Evolutionary conservation across 2,329 filamentous ascomycete species (phyloP).

Genomic region (Trichophyton rubrum): DNA sequence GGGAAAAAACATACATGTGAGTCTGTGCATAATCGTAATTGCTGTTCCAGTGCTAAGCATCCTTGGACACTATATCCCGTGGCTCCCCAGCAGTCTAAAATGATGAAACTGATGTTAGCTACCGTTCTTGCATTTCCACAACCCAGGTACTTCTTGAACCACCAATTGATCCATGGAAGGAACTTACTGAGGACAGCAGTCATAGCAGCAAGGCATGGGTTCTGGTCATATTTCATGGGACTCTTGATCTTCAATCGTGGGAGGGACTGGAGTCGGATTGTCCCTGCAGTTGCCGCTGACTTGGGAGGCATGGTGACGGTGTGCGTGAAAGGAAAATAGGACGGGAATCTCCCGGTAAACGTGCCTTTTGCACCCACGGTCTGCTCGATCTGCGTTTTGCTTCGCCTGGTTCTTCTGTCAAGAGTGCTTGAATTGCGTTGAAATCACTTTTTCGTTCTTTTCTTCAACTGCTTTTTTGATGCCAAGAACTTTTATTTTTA

Average conservation of each 20-base stretch:
- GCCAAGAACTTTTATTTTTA: neutral
- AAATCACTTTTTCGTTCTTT: neutral
- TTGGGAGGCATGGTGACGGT: constrained; percentile 30
- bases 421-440: neutral
- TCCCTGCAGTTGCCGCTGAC: constrained; percentile 33
- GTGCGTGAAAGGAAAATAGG: neutral
- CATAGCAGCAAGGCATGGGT: constrained; percentile 56
- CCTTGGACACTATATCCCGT: constrained; percentile 40
- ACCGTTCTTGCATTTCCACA: neutral
- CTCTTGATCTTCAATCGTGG: constrained; percentile 49
- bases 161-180: neutral
- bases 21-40: constrained; percentile 65
- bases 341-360: neutral
- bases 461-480: neutral
- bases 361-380: neutral
- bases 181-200: constrained; percentile 49
- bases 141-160: neutral
- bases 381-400: neutral
- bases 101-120: neutral
- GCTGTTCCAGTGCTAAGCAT: constrained; percentile 48
- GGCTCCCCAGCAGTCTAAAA: constrained; percentile 36
- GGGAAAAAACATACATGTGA: constrained; percentile 43
- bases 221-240: constrained; percentile 47
- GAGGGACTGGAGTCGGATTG: constrained; percentile 36
- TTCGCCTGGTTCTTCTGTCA: neutral